phyloP scores from a whole-genome alignment of 257 asterid genomes.

The Rauvolfia tetraphylla region DNA sequence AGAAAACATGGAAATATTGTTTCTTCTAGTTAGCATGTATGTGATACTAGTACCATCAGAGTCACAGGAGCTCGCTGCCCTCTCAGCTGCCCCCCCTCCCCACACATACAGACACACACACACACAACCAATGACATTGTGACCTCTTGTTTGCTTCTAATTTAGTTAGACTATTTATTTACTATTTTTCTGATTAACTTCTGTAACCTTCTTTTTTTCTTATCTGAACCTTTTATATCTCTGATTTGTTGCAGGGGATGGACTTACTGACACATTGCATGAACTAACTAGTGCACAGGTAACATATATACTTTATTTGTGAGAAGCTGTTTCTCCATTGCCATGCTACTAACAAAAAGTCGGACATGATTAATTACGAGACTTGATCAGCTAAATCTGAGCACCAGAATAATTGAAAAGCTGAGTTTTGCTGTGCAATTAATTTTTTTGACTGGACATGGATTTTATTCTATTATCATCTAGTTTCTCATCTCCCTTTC shows the following conservation, averaged over 20 bases:
- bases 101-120: too few relatives aligned
- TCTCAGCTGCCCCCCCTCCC: too few relatives aligned
- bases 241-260: constrained; percentile 57
- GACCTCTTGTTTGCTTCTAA: not conserved
- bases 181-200: not conserved
- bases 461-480: not conserved
- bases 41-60: not conserved
- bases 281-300: constrained; percentile 79
- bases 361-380: not conserved
- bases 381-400: not conserved
- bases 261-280: constrained; percentile 72
- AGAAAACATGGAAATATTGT: not conserved
- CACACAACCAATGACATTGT: too few relatives aligned
- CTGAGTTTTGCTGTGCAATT: not conserved
- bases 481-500: not conserved
- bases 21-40: not conserved
- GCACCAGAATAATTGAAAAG: not conserved
- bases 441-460: not conserved
- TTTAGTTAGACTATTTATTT: not conserved
- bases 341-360: not conserved
- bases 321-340: not conserved
- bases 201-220: not conserved
- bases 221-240: constrained; percentile 4
- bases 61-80: too few relatives aligned
- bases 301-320: not conserved